Evolutionary conservation across 2,329 filamentous ascomycete species (phyloP), one percentile per base, ranked within the genome.

Genomic region (Westerdykella sp.): DNA sequence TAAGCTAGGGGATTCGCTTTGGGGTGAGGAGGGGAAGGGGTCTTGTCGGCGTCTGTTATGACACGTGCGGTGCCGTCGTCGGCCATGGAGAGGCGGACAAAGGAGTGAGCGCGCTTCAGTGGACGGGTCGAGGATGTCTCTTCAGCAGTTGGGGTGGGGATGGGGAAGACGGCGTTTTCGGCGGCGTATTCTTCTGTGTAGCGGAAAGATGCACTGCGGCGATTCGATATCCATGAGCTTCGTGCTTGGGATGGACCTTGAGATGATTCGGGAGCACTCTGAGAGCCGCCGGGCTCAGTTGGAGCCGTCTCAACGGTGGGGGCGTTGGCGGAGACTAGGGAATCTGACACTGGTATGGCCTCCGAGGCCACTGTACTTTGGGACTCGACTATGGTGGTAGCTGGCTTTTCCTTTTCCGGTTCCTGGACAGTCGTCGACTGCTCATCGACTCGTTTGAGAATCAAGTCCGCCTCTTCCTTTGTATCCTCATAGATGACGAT

Each of bases 61-160:
- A 96, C 75, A 57, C 91, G 85, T n/a, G 91, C 91, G 60, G 90
- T 91, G 53, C 91, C 91, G 59, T 96, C 88, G 25, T 90, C 77
- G 14, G 87, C 93, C 59, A 93, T 81, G 1, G 87, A 88, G 22
- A 96, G 75, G 39, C 88, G 83, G 44, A 95, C 77, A 22, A 79
- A 76, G 39, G 78, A 78, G 34, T 67, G 62, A 6, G 58, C 51
- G 44, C 65, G 65, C 48, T 65, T 67, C 25, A 69, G 44, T 2
- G 64, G 44, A 30, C 50, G 73, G 56, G 41, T 69, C 64, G 14
- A 74, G 2, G 74, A 75, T 72, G 34, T 78, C 71, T 53, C 72
- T 73, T 37, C 78, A 77, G 50, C 50, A 13, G 52, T 47, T 22
- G 42, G 41, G 5, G 56, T 48, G 25, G 53, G 49, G 22, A 56